Evolutionary conservation across 1,139 yeast species (phyloP).

Genomic region (Hyphopichia fennica): DNA sequence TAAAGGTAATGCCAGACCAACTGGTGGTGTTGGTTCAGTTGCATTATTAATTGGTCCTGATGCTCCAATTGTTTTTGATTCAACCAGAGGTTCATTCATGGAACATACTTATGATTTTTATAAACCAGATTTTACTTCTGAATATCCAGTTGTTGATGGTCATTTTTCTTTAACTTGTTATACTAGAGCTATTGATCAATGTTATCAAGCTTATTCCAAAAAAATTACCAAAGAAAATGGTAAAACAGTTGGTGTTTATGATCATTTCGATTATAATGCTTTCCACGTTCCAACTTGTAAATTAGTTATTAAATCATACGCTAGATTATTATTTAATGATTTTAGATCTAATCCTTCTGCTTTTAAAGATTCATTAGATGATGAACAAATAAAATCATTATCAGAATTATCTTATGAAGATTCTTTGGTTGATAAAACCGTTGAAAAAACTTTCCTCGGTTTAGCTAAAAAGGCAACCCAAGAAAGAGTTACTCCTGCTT

Average conservation of each 20-base stretch:
- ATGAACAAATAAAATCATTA: constrained; percentile 58
- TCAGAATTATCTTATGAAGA: constrained; percentile 69
- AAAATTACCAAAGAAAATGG: constrained; percentile 63
- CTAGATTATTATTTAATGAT: constrained; percentile 89
- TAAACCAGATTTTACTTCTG: constrained; percentile 95
- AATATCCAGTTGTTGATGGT: constrained; percentile 98
- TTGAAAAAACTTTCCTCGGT: constrained; percentile 84
- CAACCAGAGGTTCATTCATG: constrained; percentile 88
- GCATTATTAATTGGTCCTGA: constrained; percentile 96
- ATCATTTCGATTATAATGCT: constrained; percentile 87
- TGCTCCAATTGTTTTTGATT: constrained; percentile 92
- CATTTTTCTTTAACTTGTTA: constrained; percentile 94
- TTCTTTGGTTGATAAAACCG: constrained; percentile 72
- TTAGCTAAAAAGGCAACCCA: constrained; percentile 72
- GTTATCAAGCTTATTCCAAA: constrained; percentile 79
- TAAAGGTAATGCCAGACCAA: constrained; percentile 98
- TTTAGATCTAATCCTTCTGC: constrained; percentile 64
- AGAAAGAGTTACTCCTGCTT: constrained; percentile 75
- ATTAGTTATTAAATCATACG: constrained; percentile 89
- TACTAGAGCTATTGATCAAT: constrained; percentile 87
- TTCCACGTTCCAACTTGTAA: constrained; percentile 99
- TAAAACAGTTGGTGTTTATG: constrained; percentile 61
- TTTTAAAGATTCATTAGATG: constrained; percentile 51
- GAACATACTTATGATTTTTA: constrained; percentile 97
- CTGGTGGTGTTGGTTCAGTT: constrained; percentile 99